These are phyloP conservation scores for Hirschfeldia incana DNA, from an alignment of 345 rosid genomes.

Conservation along the genomic window DNA sequence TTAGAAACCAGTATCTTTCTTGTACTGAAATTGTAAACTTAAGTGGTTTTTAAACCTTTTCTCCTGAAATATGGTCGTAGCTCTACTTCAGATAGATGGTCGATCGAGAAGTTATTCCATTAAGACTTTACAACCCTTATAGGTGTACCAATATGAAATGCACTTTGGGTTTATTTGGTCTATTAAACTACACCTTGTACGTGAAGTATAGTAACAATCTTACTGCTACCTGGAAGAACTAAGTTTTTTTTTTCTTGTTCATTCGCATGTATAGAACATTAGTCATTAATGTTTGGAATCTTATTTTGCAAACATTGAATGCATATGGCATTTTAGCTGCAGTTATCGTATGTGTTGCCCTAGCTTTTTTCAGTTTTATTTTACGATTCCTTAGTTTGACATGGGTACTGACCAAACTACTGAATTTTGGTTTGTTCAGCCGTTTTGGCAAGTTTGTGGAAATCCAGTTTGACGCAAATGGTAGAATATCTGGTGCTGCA, in stretches of 20 bases:
- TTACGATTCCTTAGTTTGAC: conserved; percentile 1
- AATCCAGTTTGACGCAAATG: neutral
- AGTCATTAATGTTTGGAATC: neutral
- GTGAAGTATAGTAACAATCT: neutral
- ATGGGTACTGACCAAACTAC: neutral
- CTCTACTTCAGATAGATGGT: neutral
- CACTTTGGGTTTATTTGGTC: neutral
- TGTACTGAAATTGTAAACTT: neutral
- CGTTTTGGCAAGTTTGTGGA: neutral
- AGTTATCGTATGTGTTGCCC: neutral
- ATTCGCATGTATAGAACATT: neutral
- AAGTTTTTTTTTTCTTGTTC: neutral
- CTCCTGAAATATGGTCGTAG: neutral
- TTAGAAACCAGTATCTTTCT: neutral
- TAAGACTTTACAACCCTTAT: neutral
- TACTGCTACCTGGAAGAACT: neutral
- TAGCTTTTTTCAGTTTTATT: neutral
- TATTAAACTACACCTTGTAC: neutral
- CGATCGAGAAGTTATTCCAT: neutral
- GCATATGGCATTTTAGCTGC: neutral
- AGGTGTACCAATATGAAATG: neutral
- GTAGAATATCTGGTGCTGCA: neutral
- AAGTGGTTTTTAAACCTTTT: neutral
- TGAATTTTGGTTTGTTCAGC: neutral
- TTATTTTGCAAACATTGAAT: neutral